A percentile compares a stretch with the other conserved stretches of the same genome.
Conservation (phyloP, 805 yeast species). For the Teunomyces gatunensis region DNA sequence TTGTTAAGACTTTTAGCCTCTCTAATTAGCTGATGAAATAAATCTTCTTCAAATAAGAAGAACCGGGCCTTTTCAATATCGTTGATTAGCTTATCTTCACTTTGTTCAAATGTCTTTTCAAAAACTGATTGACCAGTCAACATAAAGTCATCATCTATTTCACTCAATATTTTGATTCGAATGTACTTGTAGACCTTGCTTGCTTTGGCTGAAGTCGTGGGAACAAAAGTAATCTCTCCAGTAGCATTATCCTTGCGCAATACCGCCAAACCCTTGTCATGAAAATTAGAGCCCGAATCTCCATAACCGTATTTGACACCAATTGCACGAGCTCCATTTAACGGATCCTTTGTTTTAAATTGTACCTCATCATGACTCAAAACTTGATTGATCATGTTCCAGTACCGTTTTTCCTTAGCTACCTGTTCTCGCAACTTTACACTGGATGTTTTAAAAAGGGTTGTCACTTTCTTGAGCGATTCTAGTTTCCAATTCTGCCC, state of each 20-base stretch:
- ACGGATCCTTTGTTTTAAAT: constrained; percentile 60
- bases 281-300: constrained; percentile 81
- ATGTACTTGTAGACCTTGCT: constrained; percentile 47
- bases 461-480: constrained; percentile 56
- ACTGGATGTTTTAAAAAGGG: constrained; percentile 50
- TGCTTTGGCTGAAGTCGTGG: constrained; percentile 25
- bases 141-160: constrained; percentile 51
- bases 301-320: constrained; percentile 90
- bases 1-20: constrained; percentile 73
- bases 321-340: constrained; percentile 47
- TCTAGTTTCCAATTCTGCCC: constrained; percentile 85
- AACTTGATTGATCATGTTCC: constrained; percentile 54
- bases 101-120: constrained; percentile 26
- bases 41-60: constrained; percentile 83
- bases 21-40: constrained; percentile 70
- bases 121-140: constrained; percentile 57
- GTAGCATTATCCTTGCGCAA: constrained; percentile 47
- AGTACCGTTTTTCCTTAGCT: constrained; percentile 60
- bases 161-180: constrained; percentile 56
- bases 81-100: constrained; percentile 47
- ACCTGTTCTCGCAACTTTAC: constrained; percentile 52
- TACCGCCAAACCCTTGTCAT: constrained; percentile 74
- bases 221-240: constrained; percentile 35
- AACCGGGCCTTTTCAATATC: constrained; percentile 67
- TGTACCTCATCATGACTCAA: constrained; percentile 55